Evolutionary conservation across 768 basidiomycete species (phyloP).

Genomic region (Leccinum subgranulosum): DNA sequence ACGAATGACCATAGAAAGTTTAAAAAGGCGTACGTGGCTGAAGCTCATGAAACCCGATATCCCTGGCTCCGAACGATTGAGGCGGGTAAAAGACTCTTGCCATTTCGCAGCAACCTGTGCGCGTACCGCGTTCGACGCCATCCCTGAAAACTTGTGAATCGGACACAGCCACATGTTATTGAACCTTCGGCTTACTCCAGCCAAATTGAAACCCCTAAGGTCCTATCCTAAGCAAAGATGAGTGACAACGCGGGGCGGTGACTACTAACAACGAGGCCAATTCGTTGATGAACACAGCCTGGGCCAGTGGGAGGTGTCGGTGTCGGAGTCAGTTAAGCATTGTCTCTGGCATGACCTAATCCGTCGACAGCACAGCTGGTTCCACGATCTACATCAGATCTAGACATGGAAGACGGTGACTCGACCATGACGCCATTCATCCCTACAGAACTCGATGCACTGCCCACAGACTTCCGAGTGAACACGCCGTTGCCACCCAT

Average conservation of each 20-base stretch:
- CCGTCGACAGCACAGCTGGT: not conserved
- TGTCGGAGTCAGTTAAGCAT: not conserved
- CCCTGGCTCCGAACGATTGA: constrained; percentile 57
- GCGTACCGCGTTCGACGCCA: constrained; percentile 62
- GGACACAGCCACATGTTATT: constrained; percentile 22
- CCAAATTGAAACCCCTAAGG: not conserved
- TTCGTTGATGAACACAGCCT: not conserved
- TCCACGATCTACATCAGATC: not conserved
- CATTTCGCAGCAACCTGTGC: constrained; percentile 67
- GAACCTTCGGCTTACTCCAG: not conserved
- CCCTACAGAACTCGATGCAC: constrained; percentile 18
- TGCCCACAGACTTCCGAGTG: not conserved
- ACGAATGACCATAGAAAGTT: not conserved
- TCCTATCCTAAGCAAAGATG: not conserved
- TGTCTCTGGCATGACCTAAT: constrained; percentile 4
- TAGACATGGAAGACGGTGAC: constrained; percentile 16
- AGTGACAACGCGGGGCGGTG: not conserved
- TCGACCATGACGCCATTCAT: constrained; percentile 17
- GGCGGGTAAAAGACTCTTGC: constrained; percentile 64
- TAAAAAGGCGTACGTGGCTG: constrained; percentile 45
- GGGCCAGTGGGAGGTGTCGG: not conserved
- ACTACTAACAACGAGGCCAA: not conserved
- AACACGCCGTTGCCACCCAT: constrained; percentile 3
- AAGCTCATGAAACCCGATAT: constrained; percentile 64
- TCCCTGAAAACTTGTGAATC: constrained; percentile 16